These are phyloP conservation scores for Paraphoma sp. DNA, from an alignment of 2,329 filamentous ascomycete species.

Conservation along the genomic window DNA sequence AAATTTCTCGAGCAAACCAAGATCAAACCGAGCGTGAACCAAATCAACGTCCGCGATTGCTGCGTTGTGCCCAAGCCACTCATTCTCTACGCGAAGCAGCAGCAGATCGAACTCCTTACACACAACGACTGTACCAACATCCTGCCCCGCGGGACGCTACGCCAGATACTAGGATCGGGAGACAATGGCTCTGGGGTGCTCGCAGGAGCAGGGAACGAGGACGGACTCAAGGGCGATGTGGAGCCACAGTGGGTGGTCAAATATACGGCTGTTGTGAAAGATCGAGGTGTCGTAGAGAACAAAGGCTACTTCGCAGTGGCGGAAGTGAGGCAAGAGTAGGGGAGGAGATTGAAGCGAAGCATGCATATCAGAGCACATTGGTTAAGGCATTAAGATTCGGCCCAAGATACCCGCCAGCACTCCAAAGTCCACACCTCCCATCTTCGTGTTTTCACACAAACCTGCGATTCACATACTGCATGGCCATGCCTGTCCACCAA, in stretches of 20 bases:
- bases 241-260: constrained; percentile 94
- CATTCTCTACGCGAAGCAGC: constrained; percentile 80
- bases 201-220: constrained; percentile 61
- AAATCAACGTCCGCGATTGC: constrained; percentile 96
- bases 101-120: constrained; percentile 85
- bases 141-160: constrained; percentile 80
- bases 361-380: neutral
- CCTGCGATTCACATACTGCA: no score
- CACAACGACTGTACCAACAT: constrained; percentile 96
- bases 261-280: constrained; percentile 93
- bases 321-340: constrained; percentile 58
- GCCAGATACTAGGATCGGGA: constrained; percentile 80
- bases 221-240: constrained; percentile 77
- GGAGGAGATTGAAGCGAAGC: neutral
- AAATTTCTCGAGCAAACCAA: constrained; percentile 75
- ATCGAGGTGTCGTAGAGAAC: constrained; percentile 95
- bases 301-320: constrained; percentile 96
- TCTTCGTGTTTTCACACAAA: no score
- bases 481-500: no score
- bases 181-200: constrained; percentile 77
- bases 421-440: no score
- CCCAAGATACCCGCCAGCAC: no score
- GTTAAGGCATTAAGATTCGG: neutral
- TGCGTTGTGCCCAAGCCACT: constrained; percentile 93
- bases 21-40: constrained; percentile 82